phyloP scores from a whole-genome alignment of 768 basidiomycete species.

The Mycena metata region DNA sequence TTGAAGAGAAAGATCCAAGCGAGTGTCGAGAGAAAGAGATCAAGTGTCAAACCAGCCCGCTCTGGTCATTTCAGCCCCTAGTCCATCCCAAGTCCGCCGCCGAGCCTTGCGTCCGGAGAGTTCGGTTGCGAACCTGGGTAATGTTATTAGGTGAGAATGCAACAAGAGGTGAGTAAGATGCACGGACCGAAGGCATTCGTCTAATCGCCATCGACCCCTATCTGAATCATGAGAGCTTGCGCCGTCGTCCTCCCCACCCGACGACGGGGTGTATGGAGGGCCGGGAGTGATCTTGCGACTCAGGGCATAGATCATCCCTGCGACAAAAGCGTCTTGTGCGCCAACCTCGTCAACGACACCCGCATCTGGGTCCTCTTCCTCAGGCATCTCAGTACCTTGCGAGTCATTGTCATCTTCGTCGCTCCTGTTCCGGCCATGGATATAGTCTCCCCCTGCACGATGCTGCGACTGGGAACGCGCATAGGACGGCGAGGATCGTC shows the following conservation, averaged over 20 bases:
- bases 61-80: conserved; percentile 79
- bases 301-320: conserved; percentile 88
- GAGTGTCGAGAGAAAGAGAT: background rate
- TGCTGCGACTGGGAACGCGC: conserved; percentile 36
- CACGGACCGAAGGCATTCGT: conserved; percentile 82
- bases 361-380: conserved; percentile 52
- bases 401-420: conserved; percentile 70
- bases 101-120: conserved; percentile 82
- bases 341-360: conserved; percentile 78
- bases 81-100: conserved; percentile 71
- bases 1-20: background rate
- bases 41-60: conserved; percentile 80
- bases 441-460: conserved; percentile 25
- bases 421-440: conserved; percentile 47
- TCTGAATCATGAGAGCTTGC: conserved; percentile 52
- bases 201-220: conserved; percentile 78
- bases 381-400: conserved; percentile 70
- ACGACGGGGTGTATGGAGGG: conserved; percentile 77
- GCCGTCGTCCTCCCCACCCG: conserved; percentile 54
- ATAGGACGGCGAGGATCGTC: conserved; percentile 43
- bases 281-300: conserved; percentile 81
- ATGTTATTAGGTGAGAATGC: conserved; percentile 4
- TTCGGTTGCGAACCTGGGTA: conserved; percentile 83
- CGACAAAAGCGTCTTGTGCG: conserved; percentile 86
- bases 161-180: background rate